These are phyloP conservation scores for Oryza coarctata DNA, from an alignment of 176 grass and related monocot species.

Conservation along the genomic window DNA sequence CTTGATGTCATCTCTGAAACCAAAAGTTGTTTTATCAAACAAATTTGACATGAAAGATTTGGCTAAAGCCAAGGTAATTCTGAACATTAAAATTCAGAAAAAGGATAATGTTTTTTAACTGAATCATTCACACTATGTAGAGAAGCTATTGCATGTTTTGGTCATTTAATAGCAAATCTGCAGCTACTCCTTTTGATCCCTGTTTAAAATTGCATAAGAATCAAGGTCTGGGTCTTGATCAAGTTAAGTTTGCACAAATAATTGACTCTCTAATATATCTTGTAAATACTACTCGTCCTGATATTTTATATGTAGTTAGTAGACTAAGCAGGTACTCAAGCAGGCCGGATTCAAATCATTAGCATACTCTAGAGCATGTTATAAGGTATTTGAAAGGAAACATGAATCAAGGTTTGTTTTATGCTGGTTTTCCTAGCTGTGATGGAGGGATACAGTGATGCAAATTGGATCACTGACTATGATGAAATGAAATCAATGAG, in stretches of 20 bases:
- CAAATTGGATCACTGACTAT: slow-evolving; percentile 1
- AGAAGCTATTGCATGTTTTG: background rate
- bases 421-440: background rate
- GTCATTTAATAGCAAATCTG: background rate
- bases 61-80: background rate
- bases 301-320: background rate
- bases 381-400: background rate
- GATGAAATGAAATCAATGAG: background rate
- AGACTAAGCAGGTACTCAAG: background rate
- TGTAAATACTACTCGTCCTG: background rate
- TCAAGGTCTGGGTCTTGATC: background rate
- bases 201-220: background rate
- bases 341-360: background rate
- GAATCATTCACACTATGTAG: background rate
- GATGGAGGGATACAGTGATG: background rate
- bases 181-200: background rate
- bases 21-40: background rate
- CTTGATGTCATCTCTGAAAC: background rate
- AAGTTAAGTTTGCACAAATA: background rate
- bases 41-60: background rate
- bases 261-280: background rate
- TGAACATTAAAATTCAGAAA: slow-evolving; percentile 5
- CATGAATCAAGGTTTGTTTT: background rate
- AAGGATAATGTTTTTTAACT: slow-evolving; percentile 13
- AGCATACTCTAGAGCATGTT: background rate